These are phyloP conservation scores for Delonix regia DNA, from an alignment of 306 rosid genomes.

Conservation along the genomic window DNA sequence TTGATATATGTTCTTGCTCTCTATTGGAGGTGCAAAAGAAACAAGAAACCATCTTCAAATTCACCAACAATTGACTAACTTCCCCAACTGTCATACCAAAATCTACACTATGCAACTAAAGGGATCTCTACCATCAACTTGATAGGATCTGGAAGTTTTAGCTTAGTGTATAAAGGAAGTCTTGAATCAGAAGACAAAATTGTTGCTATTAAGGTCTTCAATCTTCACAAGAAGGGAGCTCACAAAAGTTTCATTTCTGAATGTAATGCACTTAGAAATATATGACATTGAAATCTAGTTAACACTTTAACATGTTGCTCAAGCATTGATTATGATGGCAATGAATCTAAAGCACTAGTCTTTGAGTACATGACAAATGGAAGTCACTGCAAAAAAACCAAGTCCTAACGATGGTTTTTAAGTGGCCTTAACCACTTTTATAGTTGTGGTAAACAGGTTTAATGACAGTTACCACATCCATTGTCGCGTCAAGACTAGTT, in stretches of 20 bases:
- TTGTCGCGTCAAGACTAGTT: too few relatives aligned
- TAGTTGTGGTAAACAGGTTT: too few relatives aligned
- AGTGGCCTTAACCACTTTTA: too few relatives aligned
- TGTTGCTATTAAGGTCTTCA: background rate
- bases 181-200: background rate
- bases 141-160: background rate
- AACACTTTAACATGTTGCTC: conserved; percentile 36
- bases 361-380: conserved; percentile 12
- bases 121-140: background rate
- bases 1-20: background rate
- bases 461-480: too few relatives aligned
- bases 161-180: background rate
- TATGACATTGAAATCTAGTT: conserved; percentile 27
- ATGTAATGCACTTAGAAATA: conserved; percentile 26
- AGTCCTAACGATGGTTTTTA: too few relatives aligned
- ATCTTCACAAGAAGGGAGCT: background rate
- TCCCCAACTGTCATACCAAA: background rate
- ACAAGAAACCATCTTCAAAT: background rate
- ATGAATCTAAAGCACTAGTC: background rate
- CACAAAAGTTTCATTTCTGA: conserved; percentile 18
- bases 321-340: background rate
- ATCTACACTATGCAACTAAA: background rate
- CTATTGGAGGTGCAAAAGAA: background rate
- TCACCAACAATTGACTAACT: background rate
- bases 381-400: too few relatives aligned